Percentiles rank a stretch among this genome's conserved stretches.
Evolutionary conservation across 169 alveolate genomes (phyloP).

Genomic region (Cryptosporidium parvum): DNA sequence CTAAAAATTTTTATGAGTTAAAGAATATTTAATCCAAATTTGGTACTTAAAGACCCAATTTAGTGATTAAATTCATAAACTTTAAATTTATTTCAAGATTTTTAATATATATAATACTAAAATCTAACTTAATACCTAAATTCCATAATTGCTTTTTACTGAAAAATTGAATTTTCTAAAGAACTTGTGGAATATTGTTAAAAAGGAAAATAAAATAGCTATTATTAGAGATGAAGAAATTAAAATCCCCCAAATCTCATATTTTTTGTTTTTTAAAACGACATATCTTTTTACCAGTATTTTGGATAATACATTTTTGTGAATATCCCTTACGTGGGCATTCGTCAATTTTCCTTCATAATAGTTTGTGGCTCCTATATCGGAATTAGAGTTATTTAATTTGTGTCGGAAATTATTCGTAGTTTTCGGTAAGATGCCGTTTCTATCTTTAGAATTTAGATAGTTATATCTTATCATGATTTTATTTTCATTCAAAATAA

Average conservation of each 20-base stretch:
- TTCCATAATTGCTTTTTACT: no score
- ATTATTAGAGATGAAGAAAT: not conserved
- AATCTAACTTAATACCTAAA: not conserved
- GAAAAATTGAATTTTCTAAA: no score
- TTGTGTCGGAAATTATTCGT: not conserved
- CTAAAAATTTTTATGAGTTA: no score
- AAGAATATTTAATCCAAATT: no score
- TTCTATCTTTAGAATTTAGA: not conserved
- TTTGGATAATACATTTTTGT: not conserved
- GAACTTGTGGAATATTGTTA: not conserved
- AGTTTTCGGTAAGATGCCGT: not conserved
- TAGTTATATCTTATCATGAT: conserved; percentile 14
- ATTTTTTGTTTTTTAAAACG: not conserved
- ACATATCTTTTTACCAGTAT: not conserved
- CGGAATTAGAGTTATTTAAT: not conserved
- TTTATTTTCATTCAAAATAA: conserved; percentile 17
- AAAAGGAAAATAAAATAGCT: not conserved
- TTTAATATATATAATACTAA: no score
- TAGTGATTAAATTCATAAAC: not conserved
- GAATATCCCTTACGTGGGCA: not conserved
- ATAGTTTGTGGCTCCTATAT: not conserved
- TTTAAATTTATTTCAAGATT: not conserved
- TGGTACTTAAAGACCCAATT: no score
- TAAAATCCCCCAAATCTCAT: not conserved
- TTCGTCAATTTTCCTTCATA: not conserved